These are phyloP conservation scores for Mayamaea pseudoterrestris DNA, from an alignment of 108 stramenopile genomes.

Conservation along the genomic window DNA sequence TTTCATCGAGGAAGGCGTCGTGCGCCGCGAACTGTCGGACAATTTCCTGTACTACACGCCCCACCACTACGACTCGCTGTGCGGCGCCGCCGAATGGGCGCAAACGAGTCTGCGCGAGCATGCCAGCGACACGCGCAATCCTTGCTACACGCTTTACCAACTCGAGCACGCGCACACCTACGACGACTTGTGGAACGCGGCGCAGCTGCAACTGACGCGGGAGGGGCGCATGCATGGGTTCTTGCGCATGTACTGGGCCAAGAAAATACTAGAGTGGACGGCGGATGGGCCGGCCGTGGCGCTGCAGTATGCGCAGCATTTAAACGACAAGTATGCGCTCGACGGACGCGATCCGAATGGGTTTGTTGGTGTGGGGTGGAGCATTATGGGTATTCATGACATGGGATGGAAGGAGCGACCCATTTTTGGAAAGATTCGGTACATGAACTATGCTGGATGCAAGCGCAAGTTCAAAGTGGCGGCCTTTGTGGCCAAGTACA, in stretches of 20 bases:
- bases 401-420: conserved; percentile 81
- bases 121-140: conserved; percentile 70
- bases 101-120: conserved; percentile 80
- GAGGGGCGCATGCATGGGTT: conserved; percentile 98
- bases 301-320: conserved; percentile 70
- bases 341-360: conserved; percentile 98
- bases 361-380: conserved; percentile 95
- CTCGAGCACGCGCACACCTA: conserved; percentile 83
- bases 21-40: conserved; percentile 92
- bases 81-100: conserved; percentile 89
- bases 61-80: conserved; percentile 78
- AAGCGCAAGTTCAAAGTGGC: conserved; percentile 90
- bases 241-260: conserved; percentile 99
- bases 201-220: conserved; percentile 82
- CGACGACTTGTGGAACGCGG: conserved; percentile 99
- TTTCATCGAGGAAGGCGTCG: conserved; percentile 92
- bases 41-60: conserved; percentile 93
- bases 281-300: conserved; percentile 74
- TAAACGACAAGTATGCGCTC: conserved; percentile 95
- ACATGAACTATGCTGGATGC: conserved; percentile 96
- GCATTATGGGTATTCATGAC: conserved; percentile 95
- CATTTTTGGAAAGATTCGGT: conserved; percentile 95
- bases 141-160: conserved; percentile 68
- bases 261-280: conserved; percentile 99
- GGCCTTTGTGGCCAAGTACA: conserved; percentile 63